A percentile compares a stretch with the other conserved stretches of the same genome.
phyloP scores from a whole-genome alignment of 2,329 filamentous ascomycete genomes.

The Epichloe festucae region DNA sequence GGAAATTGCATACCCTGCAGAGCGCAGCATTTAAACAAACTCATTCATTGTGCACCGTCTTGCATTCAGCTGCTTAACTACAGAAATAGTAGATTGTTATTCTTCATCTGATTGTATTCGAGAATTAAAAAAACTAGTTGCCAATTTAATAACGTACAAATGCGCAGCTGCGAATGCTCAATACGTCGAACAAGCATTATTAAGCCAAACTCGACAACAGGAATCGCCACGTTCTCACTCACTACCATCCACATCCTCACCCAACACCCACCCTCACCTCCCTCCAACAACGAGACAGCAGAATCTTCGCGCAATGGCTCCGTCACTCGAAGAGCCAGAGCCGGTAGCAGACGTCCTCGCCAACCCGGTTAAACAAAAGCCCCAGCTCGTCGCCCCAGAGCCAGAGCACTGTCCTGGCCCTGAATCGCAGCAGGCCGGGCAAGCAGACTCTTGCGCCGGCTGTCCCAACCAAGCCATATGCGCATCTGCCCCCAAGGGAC shows the following conservation, averaged over 20 bases:
- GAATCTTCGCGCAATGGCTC: slow-evolving; percentile 47
- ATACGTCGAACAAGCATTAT: neutral
- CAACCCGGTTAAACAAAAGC: slow-evolving; percentile 64
- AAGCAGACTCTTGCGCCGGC: slow-evolving; percentile 75
- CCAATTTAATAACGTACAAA: neutral
- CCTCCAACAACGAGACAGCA: neutral
- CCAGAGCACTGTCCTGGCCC: slow-evolving; percentile 95
- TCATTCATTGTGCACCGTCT: too few relatives aligned
- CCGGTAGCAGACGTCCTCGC: slow-evolving; percentile 56
- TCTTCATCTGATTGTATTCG: too few relatives aligned
- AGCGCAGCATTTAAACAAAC: too few relatives aligned
- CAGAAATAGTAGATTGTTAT: too few relatives aligned
- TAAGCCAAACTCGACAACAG: neutral
- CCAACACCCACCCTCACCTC: neutral
- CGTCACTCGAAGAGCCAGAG: slow-evolving; percentile 55
- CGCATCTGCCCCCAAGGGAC: slow-evolving; percentile 85
- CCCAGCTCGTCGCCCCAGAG: slow-evolving; percentile 82
- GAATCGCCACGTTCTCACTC: neutral
- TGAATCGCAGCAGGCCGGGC: slow-evolving; percentile 58
- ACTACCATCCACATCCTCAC: neutral
- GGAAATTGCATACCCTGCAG: too few relatives aligned
- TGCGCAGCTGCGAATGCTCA: neutral
- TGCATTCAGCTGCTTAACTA: too few relatives aligned
- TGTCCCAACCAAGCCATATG: slow-evolving; percentile 96
- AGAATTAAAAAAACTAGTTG: neutral